phyloP scores from a whole-genome alignment of 495 filamentous ascomycete genomes.

The Penicillium dipodomyicola region DNA sequence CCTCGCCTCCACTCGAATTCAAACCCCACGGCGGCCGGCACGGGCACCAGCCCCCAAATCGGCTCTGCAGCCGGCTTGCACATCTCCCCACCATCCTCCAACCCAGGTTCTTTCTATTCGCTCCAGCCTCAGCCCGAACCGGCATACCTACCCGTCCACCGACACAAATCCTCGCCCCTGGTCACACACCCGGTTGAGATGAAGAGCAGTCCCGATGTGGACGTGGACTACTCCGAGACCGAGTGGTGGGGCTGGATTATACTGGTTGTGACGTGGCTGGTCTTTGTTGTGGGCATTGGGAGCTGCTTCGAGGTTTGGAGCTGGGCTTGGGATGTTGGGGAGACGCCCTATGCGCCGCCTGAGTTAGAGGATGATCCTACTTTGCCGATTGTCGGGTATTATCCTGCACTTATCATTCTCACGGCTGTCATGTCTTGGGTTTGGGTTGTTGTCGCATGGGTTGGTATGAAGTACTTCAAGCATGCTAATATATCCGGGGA shows the following conservation, averaged over 20 bases:
- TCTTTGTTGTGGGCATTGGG: conserved; percentile 94
- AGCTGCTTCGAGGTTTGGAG: conserved; percentile 97
- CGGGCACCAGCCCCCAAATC: conserved; percentile 22
- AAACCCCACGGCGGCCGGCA: conserved; percentile 27
- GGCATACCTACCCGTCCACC: conserved; percentile 41
- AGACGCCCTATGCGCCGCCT: conserved; percentile 88
- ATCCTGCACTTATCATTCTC: conserved; percentile 88
- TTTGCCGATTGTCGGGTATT: conserved; percentile 92
- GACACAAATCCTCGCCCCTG: conserved; percentile 61
- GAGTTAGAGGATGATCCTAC: conserved; percentile 92
- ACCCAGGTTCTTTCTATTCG: conserved; percentile 68
- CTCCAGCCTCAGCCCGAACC: conserved; percentile 35
- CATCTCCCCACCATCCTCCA: conserved; percentile 52
- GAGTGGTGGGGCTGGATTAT: conserved; percentile 97
- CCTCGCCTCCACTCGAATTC: conserved; percentile 34
- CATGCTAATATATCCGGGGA: conserved; percentile 82
- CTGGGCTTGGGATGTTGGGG: conserved; percentile 99
- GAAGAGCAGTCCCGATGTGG: conserved; percentile 37
- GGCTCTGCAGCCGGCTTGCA: conserved; percentile 22
- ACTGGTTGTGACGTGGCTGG: conserved; percentile 82
- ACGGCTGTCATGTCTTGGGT: conserved; percentile 98
- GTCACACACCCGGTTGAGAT: conserved; percentile 43
- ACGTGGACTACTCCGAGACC: conserved; percentile 88
- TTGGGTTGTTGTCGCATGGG: conserved; percentile 95
- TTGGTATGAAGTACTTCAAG: conserved; percentile 98